Conservation (phyloP, 345 rosid species). For the Citrus reticulata region DNA sequence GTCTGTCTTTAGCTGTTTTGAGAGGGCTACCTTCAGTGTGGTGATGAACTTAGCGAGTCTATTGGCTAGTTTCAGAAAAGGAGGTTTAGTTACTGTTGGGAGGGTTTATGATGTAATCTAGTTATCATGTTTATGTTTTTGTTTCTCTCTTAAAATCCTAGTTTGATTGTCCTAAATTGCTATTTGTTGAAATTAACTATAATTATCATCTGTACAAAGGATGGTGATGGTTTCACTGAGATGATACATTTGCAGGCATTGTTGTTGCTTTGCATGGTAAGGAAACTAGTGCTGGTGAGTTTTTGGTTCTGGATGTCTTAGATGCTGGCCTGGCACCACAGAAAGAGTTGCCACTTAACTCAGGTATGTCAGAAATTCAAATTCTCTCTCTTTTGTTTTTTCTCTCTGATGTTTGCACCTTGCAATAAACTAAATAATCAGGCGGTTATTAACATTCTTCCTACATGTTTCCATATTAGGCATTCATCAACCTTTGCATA, state of each 20-base stretch:
- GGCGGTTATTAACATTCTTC: background rate
- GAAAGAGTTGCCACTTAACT: slow-evolving; percentile 51
- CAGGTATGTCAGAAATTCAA: slow-evolving; percentile 35
- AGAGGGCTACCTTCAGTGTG: background rate
- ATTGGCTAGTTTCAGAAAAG: background rate
- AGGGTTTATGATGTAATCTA: background rate
- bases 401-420: slow-evolving; percentile 6
- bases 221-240: slow-evolving; percentile 14
- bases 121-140: background rate
- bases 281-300: slow-evolving; percentile 81
- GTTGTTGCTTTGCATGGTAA: slow-evolving; percentile 84
- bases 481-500: background rate
- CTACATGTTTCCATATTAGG: background rate
- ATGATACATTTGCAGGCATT: slow-evolving; percentile 46
- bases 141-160: background rate
- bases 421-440: background rate
- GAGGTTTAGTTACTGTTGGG: background rate
- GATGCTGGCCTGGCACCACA: slow-evolving; percentile 93
- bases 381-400: slow-evolving; percentile 13
- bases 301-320: slow-evolving; percentile 73
- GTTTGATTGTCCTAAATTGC: background rate
- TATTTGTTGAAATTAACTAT: background rate
- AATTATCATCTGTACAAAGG: slow-evolving; percentile 5
- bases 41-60: background rate
- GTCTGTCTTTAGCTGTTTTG: background rate